These are phyloP conservation scores for Penicillium crustosum DNA, from an alignment of 2,329 filamentous ascomycete genomes.

Conservation along the genomic window DNA sequence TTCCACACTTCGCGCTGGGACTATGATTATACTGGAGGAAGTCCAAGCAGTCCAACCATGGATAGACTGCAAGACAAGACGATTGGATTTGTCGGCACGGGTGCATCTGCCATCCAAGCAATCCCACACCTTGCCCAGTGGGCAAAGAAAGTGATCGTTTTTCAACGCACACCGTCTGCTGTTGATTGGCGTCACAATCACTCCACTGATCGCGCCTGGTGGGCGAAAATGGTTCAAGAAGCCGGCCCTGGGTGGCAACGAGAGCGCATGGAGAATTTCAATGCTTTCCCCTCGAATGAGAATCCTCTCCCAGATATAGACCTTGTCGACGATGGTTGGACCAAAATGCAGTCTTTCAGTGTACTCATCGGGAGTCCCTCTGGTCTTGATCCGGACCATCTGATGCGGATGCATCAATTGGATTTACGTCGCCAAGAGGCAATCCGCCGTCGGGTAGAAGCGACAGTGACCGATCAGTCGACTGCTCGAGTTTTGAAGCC, in stretches of 20 bases:
- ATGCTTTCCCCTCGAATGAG: slow-evolving; percentile 22
- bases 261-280: slow-evolving; percentile 31
- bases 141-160: slow-evolving; percentile 36
- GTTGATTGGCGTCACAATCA: slow-evolving; percentile 37
- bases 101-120: slow-evolving; percentile 45
- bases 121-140: slow-evolving; percentile 43
- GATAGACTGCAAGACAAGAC: slow-evolving; percentile 45
- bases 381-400: slow-evolving; percentile 28
- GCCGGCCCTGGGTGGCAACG: slow-evolving; percentile 26
- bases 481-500: slow-evolving; percentile 57
- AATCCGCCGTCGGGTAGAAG: slow-evolving; percentile 50
- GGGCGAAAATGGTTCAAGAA: not conserved
- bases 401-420: slow-evolving; percentile 19
- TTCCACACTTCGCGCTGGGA: slow-evolving; percentile 32
- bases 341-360: slow-evolving; percentile 14
- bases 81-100: slow-evolving; percentile 48
- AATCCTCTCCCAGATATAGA: slow-evolving; percentile 11
- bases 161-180: slow-evolving; percentile 45
- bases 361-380: slow-evolving; percentile 18
- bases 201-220: slow-evolving; percentile 16
- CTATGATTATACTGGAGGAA: slow-evolving; percentile 41
- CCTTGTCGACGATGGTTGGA: slow-evolving; percentile 33
- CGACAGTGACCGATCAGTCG: slow-evolving; percentile 53
- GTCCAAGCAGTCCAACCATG: slow-evolving; percentile 38
- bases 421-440: slow-evolving; percentile 48